phyloP scores from a whole-genome alignment of 2,329 filamentous ascomycete genomes.

The Arthrobotrys pseudoclavata region DNA sequence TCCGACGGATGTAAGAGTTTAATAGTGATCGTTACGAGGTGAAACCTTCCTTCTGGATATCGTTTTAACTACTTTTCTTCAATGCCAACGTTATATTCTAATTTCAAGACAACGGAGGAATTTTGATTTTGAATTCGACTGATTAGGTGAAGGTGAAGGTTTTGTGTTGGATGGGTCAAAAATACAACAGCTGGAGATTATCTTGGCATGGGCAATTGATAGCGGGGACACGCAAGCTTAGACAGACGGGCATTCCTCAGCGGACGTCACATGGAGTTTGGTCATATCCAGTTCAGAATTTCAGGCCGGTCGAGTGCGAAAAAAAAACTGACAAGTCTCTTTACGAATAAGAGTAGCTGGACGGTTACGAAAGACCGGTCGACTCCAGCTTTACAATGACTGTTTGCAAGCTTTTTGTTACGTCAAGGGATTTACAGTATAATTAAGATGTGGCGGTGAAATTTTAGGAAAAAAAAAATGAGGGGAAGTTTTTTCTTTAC shows the following conservation, averaged over 20 bases:
- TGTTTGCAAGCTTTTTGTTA: neutral
- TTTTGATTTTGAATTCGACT: neutral
- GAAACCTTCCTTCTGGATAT: constrained; percentile 4
- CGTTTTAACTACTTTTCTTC: neutral
- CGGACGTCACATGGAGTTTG: constrained; percentile 35
- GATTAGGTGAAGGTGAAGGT: neutral
- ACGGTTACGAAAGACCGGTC: neutral
- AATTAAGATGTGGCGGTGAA: constrained; percentile 28
- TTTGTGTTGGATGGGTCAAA: constrained; percentile 38
- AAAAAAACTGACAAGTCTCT: constrained; percentile 8
- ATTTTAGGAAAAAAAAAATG: neutral
- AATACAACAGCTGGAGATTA: constrained; percentile 44
- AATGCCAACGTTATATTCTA: constrained; percentile 12
- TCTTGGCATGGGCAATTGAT: constrained; percentile 48
- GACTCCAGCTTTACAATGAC: neutral
- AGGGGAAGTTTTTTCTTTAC: constrained; percentile 11
- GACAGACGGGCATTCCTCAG: constrained; percentile 42
- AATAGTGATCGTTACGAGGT: constrained; percentile 23
- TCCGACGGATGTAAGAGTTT: constrained; percentile 1
- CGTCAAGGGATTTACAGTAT: neutral
- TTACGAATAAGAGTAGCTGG: constrained; percentile 1
- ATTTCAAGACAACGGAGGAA: constrained; percentile 13
- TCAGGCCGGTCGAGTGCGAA: neutral
- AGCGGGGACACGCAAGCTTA: constrained; percentile 52
- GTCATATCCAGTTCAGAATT: neutral